Evolutionary conservation across 140 eudicot species (phyloP), one percentile per base, ranked within the genome.

Genomic region (Senecio squalidus): DNA sequence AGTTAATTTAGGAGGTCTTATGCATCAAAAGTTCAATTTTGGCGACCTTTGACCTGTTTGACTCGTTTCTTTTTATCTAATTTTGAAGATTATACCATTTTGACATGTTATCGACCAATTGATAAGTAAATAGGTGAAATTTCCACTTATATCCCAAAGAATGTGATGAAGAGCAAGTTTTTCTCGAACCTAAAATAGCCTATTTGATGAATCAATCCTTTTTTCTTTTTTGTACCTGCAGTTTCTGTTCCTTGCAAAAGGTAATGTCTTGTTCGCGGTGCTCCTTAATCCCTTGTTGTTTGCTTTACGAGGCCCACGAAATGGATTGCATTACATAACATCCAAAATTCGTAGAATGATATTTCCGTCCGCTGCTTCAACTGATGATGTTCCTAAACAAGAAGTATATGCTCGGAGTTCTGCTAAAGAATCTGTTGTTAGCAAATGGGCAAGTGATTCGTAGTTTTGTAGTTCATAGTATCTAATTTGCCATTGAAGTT

Each of bases 371-470:
- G 59, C 66, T 49, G 55, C 57, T 41, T 56, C 78, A 26, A 29
- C 74, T 24, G 73, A 54, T 57, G 54, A 47, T 4, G 38, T 29
- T 29, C 57, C 80, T n/a, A 57, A 58, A 59, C 78, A 70, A 65
- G 78, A 84, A 65, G 54, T 41, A 27, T 67, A 57, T 43, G 69
- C 68, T 21, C 74, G 57, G 6, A 62, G 41, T 70, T 83, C 96
- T 54, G 95, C 97, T 27, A 81, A 83, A 70, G 85, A 86, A 8
- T 78, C 78, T 0, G 97, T 90, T 34, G 75, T 82, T 69, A 78
- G 78, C 68, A 90, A 90, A 82, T 90, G 95, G 97, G 97, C 88
- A 68, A 80, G 76, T 40, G 72, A 68, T 71, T 85, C 68, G 58
- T 73, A 36, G 28, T 7, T 39, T 62, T 51, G 6, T 11, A 50